Evolutionary conservation across 1,284 basidiomycete species (phyloP).

Genomic region (Moesziomyces parantarcticus): DNA sequence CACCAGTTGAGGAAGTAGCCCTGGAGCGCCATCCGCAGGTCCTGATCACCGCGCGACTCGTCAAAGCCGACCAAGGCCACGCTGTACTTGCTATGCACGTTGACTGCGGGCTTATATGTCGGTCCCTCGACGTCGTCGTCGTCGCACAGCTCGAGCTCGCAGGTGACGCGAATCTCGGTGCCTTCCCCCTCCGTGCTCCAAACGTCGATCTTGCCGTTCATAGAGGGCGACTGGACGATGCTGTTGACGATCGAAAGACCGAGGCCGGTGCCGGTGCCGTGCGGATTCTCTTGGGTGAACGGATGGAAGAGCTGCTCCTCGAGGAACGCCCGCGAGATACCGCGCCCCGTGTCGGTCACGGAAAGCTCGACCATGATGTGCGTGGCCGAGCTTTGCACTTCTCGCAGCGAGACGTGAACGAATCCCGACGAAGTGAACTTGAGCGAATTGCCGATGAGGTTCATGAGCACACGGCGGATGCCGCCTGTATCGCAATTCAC

Average conservation of each 20-base stretch:
- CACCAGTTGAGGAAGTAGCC: slow-evolving; percentile 81
- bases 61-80: slow-evolving; percentile 82
- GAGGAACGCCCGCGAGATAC: slow-evolving; percentile 48
- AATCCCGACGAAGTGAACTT: slow-evolving; percentile 90
- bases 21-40: slow-evolving; percentile 75
- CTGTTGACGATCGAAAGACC: slow-evolving; percentile 97
- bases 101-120: slow-evolving; percentile 70
- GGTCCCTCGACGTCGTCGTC: slow-evolving; percentile 50
- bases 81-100: slow-evolving; percentile 70
- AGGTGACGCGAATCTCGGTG: slow-evolving; percentile 91
- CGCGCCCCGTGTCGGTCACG: slow-evolving; percentile 91
- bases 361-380: slow-evolving; percentile 82
- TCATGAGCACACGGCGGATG: slow-evolving; percentile 91
- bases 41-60: slow-evolving; percentile 75
- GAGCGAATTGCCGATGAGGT: slow-evolving; percentile 89
- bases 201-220: slow-evolving; percentile 85
- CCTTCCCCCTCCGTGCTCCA: slow-evolving; percentile 87
- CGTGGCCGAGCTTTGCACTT: slow-evolving; percentile 74
- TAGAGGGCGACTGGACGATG: slow-evolving; percentile 84
- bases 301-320: slow-evolving; percentile 96
- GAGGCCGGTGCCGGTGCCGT: slow-evolving; percentile 91
- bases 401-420: slow-evolving; percentile 84
- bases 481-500: slow-evolving; percentile 91
- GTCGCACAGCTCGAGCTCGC: slow-evolving; percentile 76
- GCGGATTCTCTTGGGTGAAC: slow-evolving; percentile 87